Conservation (phyloP, 1,139 yeast species). For the Petasospora rhodanensis region DNA sequence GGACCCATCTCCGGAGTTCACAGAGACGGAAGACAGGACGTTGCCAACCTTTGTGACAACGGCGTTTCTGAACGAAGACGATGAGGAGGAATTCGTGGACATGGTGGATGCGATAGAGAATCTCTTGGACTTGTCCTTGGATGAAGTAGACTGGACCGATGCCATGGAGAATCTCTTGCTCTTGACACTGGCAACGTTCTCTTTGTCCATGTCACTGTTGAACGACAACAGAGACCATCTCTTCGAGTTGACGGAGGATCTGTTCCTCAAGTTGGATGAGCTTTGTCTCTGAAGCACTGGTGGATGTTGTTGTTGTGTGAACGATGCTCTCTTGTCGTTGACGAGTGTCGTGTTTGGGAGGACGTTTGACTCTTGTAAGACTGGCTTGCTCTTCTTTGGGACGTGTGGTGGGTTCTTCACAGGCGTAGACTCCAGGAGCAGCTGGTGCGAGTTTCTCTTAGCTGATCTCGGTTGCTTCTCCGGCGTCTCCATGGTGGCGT, state of each 20-base stretch:
- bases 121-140: constrained; percentile 19
- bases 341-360: constrained; percentile 11
- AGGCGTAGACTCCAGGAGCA: constrained; percentile 8
- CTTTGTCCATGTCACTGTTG: constrained; percentile 20
- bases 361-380: constrained; percentile 17
- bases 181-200: constrained; percentile 9
- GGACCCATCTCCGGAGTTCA: constrained; percentile 20
- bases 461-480: constrained; percentile 6
- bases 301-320: constrained; percentile 10
- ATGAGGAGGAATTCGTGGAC: constrained; percentile 17
- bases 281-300: constrained; percentile 20
- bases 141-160: constrained; percentile 13
- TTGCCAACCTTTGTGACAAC: constrained; percentile 28
- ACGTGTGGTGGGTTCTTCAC: constrained; percentile 5
- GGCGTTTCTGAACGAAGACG: constrained; percentile 24
- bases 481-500: constrained; percentile 16
- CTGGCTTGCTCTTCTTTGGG: constrained; percentile 10
- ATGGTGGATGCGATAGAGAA: constrained; percentile 21
- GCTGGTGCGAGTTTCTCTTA: constrained; percentile 9
- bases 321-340: constrained; percentile 20
- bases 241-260: constrained; percentile 22
- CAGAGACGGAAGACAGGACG: constrained; percentile 25
- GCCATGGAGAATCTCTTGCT: constrained; percentile 18
- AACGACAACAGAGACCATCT: constrained; percentile 26
- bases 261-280: constrained; percentile 21